Evolutionary conservation across 306 rosid genomes (phyloP).

Genomic region (Prunus armeniaca): DNA sequence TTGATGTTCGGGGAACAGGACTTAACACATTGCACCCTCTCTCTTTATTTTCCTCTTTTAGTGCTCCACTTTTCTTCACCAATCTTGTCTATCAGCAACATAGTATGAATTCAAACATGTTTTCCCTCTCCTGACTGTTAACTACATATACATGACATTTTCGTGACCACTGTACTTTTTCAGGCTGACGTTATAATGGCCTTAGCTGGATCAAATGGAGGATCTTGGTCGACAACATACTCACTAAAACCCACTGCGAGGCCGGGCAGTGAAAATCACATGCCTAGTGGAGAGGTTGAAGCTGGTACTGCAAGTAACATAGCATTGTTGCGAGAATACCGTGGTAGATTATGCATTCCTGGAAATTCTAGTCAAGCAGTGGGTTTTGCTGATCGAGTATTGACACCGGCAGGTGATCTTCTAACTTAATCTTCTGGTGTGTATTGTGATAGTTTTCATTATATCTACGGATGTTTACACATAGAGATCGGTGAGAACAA

Average conservation of each 20-base stretch:
- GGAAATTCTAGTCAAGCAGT: constrained; percentile 52
- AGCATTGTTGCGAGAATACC: constrained; percentile 46
- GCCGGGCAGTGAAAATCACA: constrained; percentile 45
- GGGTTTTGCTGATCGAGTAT: constrained; percentile 45
- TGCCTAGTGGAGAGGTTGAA: constrained; percentile 63
- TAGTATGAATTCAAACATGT: background rate
- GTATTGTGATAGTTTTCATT: background rate
- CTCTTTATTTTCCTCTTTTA: background rate
- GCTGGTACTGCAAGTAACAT: constrained; percentile 46
- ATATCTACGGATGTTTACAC: background rate
- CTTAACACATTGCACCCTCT: background rate
- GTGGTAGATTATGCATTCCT: constrained; percentile 46
- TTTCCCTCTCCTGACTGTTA: background rate
- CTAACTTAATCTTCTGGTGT: background rate
- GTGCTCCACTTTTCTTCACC: background rate
- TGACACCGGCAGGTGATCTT: constrained; percentile 52
- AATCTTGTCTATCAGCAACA: background rate
- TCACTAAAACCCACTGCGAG: constrained; percentile 58
- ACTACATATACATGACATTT: constrained; percentile 2
- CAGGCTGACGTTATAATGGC: constrained; percentile 99
- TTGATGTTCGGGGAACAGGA: background rate
- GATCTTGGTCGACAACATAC: constrained; percentile 90
- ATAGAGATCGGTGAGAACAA: background rate
- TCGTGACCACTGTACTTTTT: constrained; percentile 14
- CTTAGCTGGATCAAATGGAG: constrained; percentile 96